Evolutionary conservation across 192 early-diverging fungal genomes (phyloP).

Genomic region (Irineochytrium annulatum): DNA sequence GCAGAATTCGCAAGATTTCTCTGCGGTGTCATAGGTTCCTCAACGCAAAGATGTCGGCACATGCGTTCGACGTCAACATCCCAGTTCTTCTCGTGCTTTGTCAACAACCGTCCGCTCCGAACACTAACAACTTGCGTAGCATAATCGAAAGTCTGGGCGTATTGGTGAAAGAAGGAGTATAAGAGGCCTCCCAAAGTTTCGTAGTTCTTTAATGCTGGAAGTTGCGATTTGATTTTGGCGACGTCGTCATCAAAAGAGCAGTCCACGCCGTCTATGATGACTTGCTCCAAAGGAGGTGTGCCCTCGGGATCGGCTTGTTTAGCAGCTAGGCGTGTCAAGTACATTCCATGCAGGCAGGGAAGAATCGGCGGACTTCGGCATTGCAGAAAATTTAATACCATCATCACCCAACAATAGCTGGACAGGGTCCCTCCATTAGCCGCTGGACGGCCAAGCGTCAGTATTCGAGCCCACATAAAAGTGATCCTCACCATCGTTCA

Average conservation of each 20-base stretch:
- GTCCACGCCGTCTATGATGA: conserved; percentile 56
- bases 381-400: conserved; percentile 92
- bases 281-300: conserved; percentile 16
- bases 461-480: too few species aligned
- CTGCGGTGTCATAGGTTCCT: conserved; percentile 86
- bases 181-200: conserved; percentile 76
- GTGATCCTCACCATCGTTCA: conserved; percentile 74
- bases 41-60: conserved; percentile 76
- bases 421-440: conserved; percentile 92
- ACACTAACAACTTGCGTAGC: conserved; percentile 74
- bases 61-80: conserved; percentile 60
- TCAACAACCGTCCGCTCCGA: conserved; percentile 71
- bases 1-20: conserved; percentile 90
- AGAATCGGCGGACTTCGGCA: conserved; percentile 83
- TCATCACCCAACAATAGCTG: conserved; percentile 92
- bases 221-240: too few species aligned
- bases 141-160: conserved; percentile 82
- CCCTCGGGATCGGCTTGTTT: not conserved
- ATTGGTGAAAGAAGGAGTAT: conserved; percentile 77
- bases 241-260: conserved; percentile 75
- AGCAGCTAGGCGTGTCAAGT: conserved; percentile 27
- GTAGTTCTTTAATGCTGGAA: too few species aligned
- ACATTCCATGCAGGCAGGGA: conserved; percentile 72
- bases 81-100: conserved; percentile 85
- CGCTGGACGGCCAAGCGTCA: conserved; percentile 21